phyloP scores from a whole-genome alignment of 306 rosid species.

The Senna siamea region DNA sequence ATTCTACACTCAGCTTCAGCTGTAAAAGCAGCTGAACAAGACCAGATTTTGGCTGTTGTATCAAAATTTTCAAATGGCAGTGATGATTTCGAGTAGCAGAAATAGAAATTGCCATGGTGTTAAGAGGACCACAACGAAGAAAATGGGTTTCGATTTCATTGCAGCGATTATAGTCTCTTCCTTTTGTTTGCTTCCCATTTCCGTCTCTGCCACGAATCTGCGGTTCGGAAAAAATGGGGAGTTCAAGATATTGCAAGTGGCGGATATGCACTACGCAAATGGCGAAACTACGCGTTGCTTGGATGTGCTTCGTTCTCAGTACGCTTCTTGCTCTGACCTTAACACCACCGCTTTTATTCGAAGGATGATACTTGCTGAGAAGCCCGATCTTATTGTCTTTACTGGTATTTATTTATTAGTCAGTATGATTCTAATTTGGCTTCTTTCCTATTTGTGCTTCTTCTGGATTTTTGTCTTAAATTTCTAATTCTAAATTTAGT shows the following conservation, averaged over 20 bases:
- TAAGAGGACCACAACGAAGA: not conserved
- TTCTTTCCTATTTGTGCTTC: not conserved
- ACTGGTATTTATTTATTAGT: conserved; percentile 57
- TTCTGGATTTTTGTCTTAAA: not conserved
- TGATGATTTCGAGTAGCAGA: conserved; percentile 33
- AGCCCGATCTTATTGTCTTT: conserved; percentile 87
- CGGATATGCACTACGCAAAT: conserved; percentile 90
- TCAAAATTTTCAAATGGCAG: conserved; percentile 4
- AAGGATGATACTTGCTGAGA: conserved; percentile 90
- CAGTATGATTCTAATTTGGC: not conserved
- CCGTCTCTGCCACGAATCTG: conserved; percentile 49
- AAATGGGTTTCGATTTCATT: conserved; percentile 34
- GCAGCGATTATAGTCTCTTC: conserved; percentile 5
- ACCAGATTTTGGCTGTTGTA: no score
- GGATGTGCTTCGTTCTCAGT: conserved; percentile 65
- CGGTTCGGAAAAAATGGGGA: conserved; percentile 63
- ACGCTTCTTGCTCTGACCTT: conserved; percentile 75
- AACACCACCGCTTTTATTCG: conserved; percentile 73
- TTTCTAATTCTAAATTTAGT: conserved; percentile 20
- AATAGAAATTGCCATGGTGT: conserved; percentile 24
- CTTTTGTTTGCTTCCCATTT: conserved; percentile 36
- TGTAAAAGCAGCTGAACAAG: no score
- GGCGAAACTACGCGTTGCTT: conserved; percentile 72
- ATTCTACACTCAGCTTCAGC: no score
- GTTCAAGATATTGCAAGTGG: conserved; percentile 93